These are phyloP conservation scores for Mallotus nudiflorus DNA, from an alignment of 345 rosid species.

Conservation along the genomic window DNA sequence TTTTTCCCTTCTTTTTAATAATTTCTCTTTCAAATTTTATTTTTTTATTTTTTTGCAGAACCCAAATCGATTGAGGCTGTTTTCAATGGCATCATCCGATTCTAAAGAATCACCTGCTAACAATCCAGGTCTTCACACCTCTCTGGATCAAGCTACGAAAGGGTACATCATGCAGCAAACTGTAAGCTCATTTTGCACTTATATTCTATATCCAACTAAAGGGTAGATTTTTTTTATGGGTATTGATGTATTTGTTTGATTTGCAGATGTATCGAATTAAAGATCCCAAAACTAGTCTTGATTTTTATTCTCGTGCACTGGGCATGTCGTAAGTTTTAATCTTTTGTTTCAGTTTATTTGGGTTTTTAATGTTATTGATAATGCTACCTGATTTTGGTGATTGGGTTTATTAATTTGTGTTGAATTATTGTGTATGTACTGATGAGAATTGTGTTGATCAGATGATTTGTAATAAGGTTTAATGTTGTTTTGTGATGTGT, in stretches of 20 bases:
- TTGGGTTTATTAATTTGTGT: too few species aligned
- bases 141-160: slow-evolving; percentile 70
- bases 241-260: background rate
- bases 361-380: too few species aligned
- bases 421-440: too few species aligned
- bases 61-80: slow-evolving; percentile 29
- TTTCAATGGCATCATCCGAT: slow-evolving; percentile 65
- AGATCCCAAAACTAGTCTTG: slow-evolving; percentile 89
- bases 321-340: slow-evolving; percentile 86
- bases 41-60: slow-evolving; percentile 3
- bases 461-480: background rate
- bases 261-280: slow-evolving; percentile 89
- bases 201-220: background rate
- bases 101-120: slow-evolving; percentile 66
- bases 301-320: slow-evolving; percentile 84
- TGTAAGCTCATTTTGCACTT: slow-evolving; percentile 33
- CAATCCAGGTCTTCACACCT: slow-evolving; percentile 73
- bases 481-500: background rate
- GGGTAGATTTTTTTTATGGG: background rate
- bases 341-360: too few species aligned
- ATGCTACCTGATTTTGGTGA: background rate
- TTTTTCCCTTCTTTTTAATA: background rate
- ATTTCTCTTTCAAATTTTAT: background rate
- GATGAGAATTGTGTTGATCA: background rate
- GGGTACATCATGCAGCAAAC: slow-evolving; percentile 93